Base-by-base conservation (phyloP, 257 asterid genomes). In the Schizonepeta tenuifolia region DNA sequence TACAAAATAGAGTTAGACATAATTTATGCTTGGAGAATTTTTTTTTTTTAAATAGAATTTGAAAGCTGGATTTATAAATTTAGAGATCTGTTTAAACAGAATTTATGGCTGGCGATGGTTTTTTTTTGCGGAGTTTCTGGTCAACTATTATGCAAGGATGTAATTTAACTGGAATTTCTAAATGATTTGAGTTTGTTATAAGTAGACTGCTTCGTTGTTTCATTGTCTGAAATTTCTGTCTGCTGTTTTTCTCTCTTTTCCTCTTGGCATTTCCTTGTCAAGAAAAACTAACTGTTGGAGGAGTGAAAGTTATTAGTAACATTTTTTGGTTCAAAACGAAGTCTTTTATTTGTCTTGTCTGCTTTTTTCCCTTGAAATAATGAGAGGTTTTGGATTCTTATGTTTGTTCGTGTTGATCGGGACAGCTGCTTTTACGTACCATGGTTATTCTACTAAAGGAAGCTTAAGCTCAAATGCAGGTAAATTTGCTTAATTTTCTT, bases 331-430 rank as follows among this genome's bases (percentile, higher is more conserved):
- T 12, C 4, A 57, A 66, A 71, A 44, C 11, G 0, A 13, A 17
- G 0, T 28, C 21, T 40, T 70, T 59, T 21, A 20, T 22, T 20
- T 20, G 47, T 60, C 21, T 7, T 9, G 17, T 12, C 6, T 14
- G n/a, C 11, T 28, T 31, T 11, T 28, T 6, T 14, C 14, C n/a
- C 53, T 40, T 22, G 54, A 64, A 40, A 65, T 40, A 46, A 83
- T 79, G 87, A 80, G 78, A 81, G 58, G 22, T 70, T 54, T 70
- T 66, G 82, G 80, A 46, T 31, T 74, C n/a, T 73, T 77, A 79
- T 72, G 77, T 74, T 49, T 79, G 77, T 51, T 79, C 57, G 28
- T 83, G 80, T 72, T 79, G 20, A 56, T 75, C 35, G 81, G 78
- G 63, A 62, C 84, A 66, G 53, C 75, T 83, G 71, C 75, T 82